These are phyloP conservation scores for Aspergillus chevalieri DNA, from an alignment of 2,329 filamentous ascomycete species.

Conservation along the genomic window DNA sequence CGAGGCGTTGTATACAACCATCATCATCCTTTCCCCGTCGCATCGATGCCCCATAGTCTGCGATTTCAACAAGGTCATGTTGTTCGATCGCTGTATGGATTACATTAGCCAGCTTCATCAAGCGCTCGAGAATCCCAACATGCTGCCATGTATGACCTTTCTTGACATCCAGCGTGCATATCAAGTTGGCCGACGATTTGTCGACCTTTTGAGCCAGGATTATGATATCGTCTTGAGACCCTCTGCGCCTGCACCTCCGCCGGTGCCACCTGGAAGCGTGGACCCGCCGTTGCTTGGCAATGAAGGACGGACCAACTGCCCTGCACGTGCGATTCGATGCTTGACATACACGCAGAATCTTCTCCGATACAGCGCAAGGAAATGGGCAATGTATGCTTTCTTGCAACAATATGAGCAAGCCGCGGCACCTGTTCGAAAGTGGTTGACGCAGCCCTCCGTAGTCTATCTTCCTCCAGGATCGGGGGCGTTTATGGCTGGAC, in stretches of 20 bases:
- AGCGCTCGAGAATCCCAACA: conserved; percentile 54
- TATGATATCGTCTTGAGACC: conserved; percentile 40
- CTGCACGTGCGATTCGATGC: conserved; percentile 27
- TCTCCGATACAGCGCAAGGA: conserved; percentile 26
- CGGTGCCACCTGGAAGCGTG: conserved; percentile 25
- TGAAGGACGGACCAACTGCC: conserved; percentile 29
- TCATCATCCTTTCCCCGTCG: conserved; percentile 80
- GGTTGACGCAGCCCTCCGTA: conserved; percentile 18
- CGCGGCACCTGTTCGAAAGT: conserved; percentile 21
- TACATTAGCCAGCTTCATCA: conserved; percentile 71
- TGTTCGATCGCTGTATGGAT: conserved; percentile 80
- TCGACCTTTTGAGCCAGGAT: conserved; percentile 51
- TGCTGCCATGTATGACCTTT: conserved; percentile 70
- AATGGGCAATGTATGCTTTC: conserved; percentile 28
- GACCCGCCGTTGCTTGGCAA: conserved; percentile 24
- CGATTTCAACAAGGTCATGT: conserved; percentile 69
- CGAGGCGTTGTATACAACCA: conserved; percentile 83
- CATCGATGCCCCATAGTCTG: conserved; percentile 63
- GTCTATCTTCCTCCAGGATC: conserved; percentile 13
- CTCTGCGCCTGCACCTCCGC: conserved; percentile 22
- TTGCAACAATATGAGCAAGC: conserved; percentile 28
- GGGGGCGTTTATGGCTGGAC: conserved; percentile 9
- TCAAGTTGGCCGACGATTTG: conserved; percentile 56
- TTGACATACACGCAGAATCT: conserved; percentile 27
- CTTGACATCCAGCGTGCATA: conserved; percentile 81